Conservation (phyloP, 2,329 filamentous ascomycete genomes). For the Beauveria caledonica region DNA sequence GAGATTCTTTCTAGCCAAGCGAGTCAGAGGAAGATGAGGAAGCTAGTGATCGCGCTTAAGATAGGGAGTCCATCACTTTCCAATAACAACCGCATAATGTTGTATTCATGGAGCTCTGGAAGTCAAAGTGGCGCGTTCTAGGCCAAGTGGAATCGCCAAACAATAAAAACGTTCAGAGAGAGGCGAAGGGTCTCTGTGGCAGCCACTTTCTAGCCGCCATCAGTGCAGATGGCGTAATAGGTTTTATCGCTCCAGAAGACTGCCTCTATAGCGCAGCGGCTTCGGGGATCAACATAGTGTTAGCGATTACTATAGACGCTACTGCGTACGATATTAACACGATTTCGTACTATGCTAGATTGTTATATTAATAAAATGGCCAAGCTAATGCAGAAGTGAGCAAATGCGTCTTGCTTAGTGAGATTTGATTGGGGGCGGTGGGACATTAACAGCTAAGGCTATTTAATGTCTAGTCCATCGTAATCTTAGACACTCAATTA, state of each 20-base stretch:
- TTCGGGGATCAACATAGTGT: neutral
- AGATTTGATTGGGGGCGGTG: no score
- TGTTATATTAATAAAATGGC: neutral
- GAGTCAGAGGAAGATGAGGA: neutral
- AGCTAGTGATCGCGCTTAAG: neutral
- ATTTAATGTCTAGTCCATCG: no score
- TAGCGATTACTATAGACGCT: neutral
- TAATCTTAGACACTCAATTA: no score
- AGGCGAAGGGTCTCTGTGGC: neutral
- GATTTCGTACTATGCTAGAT: neutral
- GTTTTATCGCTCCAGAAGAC: neutral
- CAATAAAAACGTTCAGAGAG: neutral
- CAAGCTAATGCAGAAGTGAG: neutral
- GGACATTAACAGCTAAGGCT: no score
- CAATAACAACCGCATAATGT: neutral
- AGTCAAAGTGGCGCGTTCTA: neutral
- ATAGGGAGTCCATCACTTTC: neutral
- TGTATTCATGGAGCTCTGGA: neutral
- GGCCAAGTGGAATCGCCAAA: neutral
- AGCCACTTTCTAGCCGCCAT: neutral
- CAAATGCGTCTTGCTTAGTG: neutral
- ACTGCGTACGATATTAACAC: neutral
- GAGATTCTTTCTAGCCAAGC: neutral
- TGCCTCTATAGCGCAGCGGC: neutral
- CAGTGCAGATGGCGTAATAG: neutral